Base-by-base conservation (phyloP, 371 early-diverging fungal genomes). In the Mucor plumbeus region DNA sequence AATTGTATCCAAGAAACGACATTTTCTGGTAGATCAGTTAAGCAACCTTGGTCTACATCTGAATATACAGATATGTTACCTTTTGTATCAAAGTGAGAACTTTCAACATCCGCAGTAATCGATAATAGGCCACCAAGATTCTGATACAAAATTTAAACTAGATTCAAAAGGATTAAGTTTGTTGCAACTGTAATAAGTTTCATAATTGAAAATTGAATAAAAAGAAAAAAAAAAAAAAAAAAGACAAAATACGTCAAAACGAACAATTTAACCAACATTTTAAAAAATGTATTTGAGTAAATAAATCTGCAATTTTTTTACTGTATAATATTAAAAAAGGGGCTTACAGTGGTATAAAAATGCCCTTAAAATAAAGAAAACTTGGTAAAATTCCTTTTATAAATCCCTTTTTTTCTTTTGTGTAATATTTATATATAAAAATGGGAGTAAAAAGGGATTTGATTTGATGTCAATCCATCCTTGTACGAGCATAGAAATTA, bases 401-500 rank as follows among this genome's bases (percentile, higher is more conserved):
- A 19, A 7, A 26, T 50, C 50, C 50, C 50, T 50, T 21, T 26
- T 48, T 50, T 50, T 21, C 11, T 50, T 19, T 26, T 26, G 43
- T 43, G 43, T n/a, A 43, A 43, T 14, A 14, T 17, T 44, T 17
- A 10, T 26, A 21, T 53, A 31, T 14, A 26, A 53, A 31, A 21
- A 48, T 4, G 14, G 50, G 21, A 14, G 13, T 53, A 53, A 53
- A 53, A 53, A 53, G 53, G 47, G 53, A 53, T 53, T 31, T 53
- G 53, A 53, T 53, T 53, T 53, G 53, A 53, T 31, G 53, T 26
- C 31, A 53, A 53, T 53, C 53, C 53, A 50, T 17, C 26, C 50
- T 53, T 53, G 53, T 53, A 31, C 53, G 53, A 53, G 53, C 53
- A 53, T 53, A 31, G 31, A 53, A 53, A 53, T 53, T 53, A 31